Evolutionary conservation across 179 eudicot genomes (phyloP).

Genomic region (Camellia oleifera): DNA sequence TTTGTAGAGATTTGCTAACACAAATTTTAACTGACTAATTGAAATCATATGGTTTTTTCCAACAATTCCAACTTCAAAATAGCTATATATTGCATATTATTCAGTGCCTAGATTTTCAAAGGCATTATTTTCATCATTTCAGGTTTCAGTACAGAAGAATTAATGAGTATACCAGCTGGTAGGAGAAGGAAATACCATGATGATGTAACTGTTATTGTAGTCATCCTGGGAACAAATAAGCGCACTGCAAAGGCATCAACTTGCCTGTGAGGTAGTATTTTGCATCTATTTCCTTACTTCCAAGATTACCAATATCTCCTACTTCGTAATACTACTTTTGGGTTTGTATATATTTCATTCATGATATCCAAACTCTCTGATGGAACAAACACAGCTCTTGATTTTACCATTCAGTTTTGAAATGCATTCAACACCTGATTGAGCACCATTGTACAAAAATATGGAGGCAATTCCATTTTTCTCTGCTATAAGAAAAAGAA

Average conservation of each 20-base stretch:
- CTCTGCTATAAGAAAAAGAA: too few relatives aligned
- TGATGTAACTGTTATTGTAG: conserved; percentile 85
- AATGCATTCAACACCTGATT: background rate
- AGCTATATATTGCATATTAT: background rate
- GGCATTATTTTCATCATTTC: conserved; percentile 16
- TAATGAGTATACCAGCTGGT: conserved; percentile 79
- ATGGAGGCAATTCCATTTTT: too few relatives aligned
- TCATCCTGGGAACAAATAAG: conserved; percentile 66
- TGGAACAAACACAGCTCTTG: background rate
- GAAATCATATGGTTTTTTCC: background rate
- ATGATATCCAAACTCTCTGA: background rate
- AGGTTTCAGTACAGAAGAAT: conserved; percentile 85
- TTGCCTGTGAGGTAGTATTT: conserved; percentile 34
- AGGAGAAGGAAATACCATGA: conserved; percentile 91
- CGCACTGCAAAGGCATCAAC: conserved; percentile 89
- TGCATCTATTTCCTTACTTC: background rate
- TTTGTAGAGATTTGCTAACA: background rate
- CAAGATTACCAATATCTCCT: background rate
- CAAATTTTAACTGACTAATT: background rate
- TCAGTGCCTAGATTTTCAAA: background rate
- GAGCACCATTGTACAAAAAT: too few relatives aligned
- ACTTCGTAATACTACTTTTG: background rate
- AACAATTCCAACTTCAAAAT: background rate
- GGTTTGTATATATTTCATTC: background rate
- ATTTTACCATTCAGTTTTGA: background rate